Conservation (phyloP, 257 asterid species). For the Jasminum sambac region DNA sequence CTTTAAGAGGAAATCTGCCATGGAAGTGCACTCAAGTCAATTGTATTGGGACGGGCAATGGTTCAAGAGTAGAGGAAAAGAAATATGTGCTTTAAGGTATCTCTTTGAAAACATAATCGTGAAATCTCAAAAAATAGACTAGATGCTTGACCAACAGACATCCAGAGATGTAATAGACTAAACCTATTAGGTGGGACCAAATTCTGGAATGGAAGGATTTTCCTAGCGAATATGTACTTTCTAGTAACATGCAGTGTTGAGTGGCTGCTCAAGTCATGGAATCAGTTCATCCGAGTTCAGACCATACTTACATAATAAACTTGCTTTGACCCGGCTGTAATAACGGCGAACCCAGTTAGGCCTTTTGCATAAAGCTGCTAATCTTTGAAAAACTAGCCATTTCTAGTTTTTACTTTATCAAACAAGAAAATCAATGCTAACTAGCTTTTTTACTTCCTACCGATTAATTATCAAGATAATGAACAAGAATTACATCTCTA, state of each 20-base stretch:
- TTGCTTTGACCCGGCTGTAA: neutral
- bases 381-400: no score
- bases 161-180: neutral
- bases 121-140: neutral
- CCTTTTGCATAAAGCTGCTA: no score
- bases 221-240: neutral
- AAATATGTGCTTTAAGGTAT: neutral
- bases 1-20: slow-evolving; percentile 81
- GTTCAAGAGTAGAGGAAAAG: neutral
- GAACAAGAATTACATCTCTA: no score
- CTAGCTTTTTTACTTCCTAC: no score
- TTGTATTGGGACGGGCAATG: slow-evolving; percentile 4
- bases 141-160: neutral
- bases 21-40: slow-evolving; percentile 22
- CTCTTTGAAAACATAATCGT: neutral
- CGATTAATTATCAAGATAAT: no score
- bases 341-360: neutral
- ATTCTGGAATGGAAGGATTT: neutral
- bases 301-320: neutral
- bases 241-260: neutral
- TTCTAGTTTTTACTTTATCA: no score
- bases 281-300: neutral
- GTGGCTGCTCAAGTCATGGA: neutral
- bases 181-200: neutral
- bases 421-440: no score